Percentiles rank a stretch among this genome's conserved stretches.
Evolutionary conservation across 2,329 filamentous ascomycete species (phyloP).

Genomic region (Aspergillus sp.): DNA sequence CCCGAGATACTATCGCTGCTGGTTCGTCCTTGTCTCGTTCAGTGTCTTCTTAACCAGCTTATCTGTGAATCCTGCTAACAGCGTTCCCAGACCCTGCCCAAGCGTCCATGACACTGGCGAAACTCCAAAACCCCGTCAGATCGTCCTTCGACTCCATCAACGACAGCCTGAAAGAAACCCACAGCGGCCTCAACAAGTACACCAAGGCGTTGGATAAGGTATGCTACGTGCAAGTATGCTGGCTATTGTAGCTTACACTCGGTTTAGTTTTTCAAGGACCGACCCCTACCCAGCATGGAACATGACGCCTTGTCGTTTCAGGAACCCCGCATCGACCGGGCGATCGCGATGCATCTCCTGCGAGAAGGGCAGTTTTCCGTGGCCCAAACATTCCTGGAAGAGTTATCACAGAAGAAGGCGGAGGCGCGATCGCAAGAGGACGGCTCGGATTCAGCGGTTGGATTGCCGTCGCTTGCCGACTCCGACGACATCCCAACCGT

Average conservation of each 20-base stretch:
- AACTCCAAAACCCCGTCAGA: conserved; percentile 78
- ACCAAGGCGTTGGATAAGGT: conserved; percentile 78
- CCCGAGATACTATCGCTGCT: conserved; percentile 62
- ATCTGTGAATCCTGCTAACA: conserved; percentile 1
- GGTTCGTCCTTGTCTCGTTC: conserved; percentile 44
- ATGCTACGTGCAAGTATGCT: conserved; percentile 12
- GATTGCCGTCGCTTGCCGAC: conserved; percentile 38
- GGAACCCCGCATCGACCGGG: conserved; percentile 72
- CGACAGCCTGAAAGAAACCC: conserved; percentile 71
- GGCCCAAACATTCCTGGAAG: conserved; percentile 72
- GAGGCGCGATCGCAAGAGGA: conserved; percentile 20
- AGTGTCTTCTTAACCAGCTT: no score
- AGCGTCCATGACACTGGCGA: conserved; percentile 66
- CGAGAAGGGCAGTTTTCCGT: conserved; percentile 89
- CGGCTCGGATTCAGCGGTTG: conserved; percentile 25
- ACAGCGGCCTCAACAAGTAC: conserved; percentile 73
- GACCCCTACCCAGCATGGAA: conserved; percentile 62
- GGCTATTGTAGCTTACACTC: not conserved
- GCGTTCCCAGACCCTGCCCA: conserved; percentile 51
- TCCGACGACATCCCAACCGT: conserved; percentile 52
- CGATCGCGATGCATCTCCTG: conserved; percentile 91
- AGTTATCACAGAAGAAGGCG: conserved; percentile 47
- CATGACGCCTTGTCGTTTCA: conserved; percentile 72
- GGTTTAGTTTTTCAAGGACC: conserved; percentile 54
- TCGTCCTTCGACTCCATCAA: conserved; percentile 70